A percentile compares a stretch with the other conserved stretches of the same genome.
phyloP scores from a whole-genome alignment of 345 rosid genomes.

The Ceriops decandra region DNA sequence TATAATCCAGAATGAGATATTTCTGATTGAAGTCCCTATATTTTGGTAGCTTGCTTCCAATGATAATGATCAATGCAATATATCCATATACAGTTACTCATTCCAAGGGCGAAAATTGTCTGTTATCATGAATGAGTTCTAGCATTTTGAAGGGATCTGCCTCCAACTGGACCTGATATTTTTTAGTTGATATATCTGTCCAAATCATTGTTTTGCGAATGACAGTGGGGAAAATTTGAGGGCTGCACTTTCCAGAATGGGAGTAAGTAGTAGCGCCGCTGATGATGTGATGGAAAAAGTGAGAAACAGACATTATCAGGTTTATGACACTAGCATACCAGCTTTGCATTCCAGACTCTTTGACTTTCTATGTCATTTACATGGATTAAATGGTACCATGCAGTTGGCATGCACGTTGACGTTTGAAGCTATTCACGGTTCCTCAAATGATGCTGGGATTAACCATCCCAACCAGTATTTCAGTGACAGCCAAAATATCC shows the following conservation, averaged over 20 bases:
- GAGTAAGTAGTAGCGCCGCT: constrained; percentile 55
- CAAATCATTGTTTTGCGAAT: constrained; percentile 2
- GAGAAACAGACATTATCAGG: constrained; percentile 82
- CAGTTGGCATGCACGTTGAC: constrained; percentile 93
- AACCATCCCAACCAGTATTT: constrained; percentile 94
- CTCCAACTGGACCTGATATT: background rate
- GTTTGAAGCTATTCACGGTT: constrained; percentile 72
- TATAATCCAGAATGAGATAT: too few species aligned
- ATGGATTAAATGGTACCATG: constrained; percentile 14
- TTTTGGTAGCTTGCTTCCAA: too few species aligned
- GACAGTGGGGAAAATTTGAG: constrained; percentile 78
- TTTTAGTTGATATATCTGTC: background rate
- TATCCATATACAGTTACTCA: background rate
- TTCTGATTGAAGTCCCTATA: too few species aligned
- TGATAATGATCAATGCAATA: too few species aligned
- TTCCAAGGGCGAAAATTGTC: background rate
- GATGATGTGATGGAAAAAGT: constrained; percentile 81
- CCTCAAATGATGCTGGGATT: constrained; percentile 71
- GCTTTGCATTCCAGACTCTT: constrained; percentile 5
- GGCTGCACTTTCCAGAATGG: constrained; percentile 81
- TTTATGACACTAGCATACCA: constrained; percentile 10
- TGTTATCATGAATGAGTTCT: background rate
- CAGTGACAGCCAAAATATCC: constrained; percentile 67
- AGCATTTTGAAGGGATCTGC: background rate
- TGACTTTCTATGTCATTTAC: background rate